These are phyloP conservation scores for Solanum habrochaites DNA, from an alignment of 257 asterid species.

Conservation along the genomic window DNA sequence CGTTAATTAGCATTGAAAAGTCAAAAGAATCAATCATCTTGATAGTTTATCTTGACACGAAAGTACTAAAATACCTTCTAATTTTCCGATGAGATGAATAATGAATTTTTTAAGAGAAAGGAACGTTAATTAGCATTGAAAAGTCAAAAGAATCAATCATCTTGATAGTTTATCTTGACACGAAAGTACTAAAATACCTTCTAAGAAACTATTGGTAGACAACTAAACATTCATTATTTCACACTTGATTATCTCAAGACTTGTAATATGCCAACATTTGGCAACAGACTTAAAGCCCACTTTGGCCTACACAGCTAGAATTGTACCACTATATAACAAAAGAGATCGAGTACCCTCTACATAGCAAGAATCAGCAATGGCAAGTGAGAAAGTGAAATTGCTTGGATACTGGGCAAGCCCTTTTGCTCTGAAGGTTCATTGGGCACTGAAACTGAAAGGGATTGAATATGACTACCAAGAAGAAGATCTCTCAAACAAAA, in stretches of 20 bases:
- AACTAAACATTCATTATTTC: background rate
- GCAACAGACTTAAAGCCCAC: background rate
- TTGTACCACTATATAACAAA: background rate
- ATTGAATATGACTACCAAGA: slow-evolving; percentile 19
- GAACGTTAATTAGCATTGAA: background rate
- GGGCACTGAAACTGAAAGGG: slow-evolving; percentile 23
- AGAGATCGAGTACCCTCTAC: background rate
- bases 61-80: background rate
- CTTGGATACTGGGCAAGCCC: slow-evolving; percentile 26
- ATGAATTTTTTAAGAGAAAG: background rate
- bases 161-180: background rate
- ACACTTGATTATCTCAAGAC: background rate
- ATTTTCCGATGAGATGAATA: background rate
- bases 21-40: background rate
- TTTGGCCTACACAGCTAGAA: background rate
- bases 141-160: background rate
- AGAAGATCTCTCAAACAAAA: slow-evolving; percentile 21
- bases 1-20: background rate
- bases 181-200: background rate
- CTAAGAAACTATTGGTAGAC: background rate
- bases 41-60: background rate
- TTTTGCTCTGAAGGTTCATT: slow-evolving; percentile 9
- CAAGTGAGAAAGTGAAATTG: slow-evolving; percentile 6
- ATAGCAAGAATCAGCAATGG: slow-evolving; percentile 2
- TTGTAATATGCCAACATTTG: background rate